These are phyloP conservation scores for Epichloe coenophiala DNA, from an alignment of 2,329 filamentous ascomycete species.

Conservation along the genomic window DNA sequence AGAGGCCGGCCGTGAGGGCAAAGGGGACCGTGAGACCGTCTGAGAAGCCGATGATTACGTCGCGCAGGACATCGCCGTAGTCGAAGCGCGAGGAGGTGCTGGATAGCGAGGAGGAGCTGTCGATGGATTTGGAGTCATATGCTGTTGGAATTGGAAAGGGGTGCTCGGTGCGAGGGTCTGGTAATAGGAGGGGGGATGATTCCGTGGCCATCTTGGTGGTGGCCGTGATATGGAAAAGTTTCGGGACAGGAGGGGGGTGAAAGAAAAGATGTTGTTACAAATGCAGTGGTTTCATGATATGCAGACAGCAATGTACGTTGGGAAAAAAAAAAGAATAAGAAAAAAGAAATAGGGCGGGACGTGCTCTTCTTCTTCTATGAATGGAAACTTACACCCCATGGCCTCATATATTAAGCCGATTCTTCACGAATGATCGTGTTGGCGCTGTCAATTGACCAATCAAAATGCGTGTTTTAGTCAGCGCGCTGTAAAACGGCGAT, in stretches of 20 bases:
- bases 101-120: constrained; percentile 10
- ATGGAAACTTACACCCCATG: not conserved
- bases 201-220: constrained; percentile 11
- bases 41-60: constrained; percentile 63
- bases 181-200: constrained; percentile 17
- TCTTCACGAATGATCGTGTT: not conserved
- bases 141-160: constrained; percentile 6
- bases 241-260: too few species aligned
- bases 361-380: too few species aligned
- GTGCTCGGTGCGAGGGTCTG: constrained; percentile 18
- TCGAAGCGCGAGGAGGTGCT: constrained; percentile 16
- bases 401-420: not conserved
- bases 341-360: too few species aligned
- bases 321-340: not conserved
- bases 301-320: too few species aligned
- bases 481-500: constrained; percentile 12
- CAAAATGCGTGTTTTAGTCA: constrained; percentile 19
- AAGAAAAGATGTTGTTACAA: too few species aligned
- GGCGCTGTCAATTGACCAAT: constrained; percentile 13
- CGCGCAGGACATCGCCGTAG: constrained; percentile 36
- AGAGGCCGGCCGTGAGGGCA: constrained; percentile 61
- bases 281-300: too few species aligned
- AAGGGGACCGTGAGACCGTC: constrained; percentile 73
- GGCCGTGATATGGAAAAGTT: too few species aligned
- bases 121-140: constrained; percentile 13